Percentiles rank a stretch among this genome's conserved stretches.
Conservation (phyloP, 1,139 yeast species). For the Debaryomycetaceae sp. region DNA sequence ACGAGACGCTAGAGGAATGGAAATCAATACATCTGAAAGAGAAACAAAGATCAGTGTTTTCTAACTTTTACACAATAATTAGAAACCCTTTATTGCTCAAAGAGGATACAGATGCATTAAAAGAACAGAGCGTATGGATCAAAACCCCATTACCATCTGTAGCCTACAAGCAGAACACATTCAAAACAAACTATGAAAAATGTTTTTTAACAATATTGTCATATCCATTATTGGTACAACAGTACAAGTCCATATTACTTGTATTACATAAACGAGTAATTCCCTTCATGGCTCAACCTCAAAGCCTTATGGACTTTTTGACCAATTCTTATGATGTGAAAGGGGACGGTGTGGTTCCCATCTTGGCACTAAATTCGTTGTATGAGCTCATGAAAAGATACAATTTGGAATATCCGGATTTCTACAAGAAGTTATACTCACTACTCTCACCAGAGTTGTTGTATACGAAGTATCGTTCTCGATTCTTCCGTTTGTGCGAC, state of each 20-base stretch:
- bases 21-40: constrained; percentile 14
- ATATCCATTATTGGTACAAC: constrained; percentile 48
- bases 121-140: constrained; percentile 32
- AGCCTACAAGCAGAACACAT: constrained; percentile 54
- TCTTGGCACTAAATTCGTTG: constrained; percentile 82
- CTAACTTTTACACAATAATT: constrained; percentile 40
- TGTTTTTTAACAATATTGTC: constrained; percentile 59
- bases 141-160: constrained; percentile 49
- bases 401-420: constrained; percentile 91
- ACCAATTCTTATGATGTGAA: constrained; percentile 74
- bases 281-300: constrained; percentile 78
- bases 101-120: constrained; percentile 24
- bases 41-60: constrained; percentile 24
- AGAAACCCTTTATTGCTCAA: constrained; percentile 25
- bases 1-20: constrained; percentile 21
- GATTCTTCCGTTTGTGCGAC: constrained; percentile 86
- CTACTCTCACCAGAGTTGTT: constrained; percentile 71
- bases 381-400: constrained; percentile 79
- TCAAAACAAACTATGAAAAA: constrained; percentile 66
- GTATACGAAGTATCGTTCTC: constrained; percentile 76
- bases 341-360: constrained; percentile 66
- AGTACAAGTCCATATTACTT: constrained; percentile 66
- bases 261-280: constrained; percentile 81
- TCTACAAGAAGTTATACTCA: constrained; percentile 77
- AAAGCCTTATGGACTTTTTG: constrained; percentile 84